Base-by-base conservation (phyloP, 192 early-diverging fungal genomes). In the Obelidium mucronatum region DNA sequence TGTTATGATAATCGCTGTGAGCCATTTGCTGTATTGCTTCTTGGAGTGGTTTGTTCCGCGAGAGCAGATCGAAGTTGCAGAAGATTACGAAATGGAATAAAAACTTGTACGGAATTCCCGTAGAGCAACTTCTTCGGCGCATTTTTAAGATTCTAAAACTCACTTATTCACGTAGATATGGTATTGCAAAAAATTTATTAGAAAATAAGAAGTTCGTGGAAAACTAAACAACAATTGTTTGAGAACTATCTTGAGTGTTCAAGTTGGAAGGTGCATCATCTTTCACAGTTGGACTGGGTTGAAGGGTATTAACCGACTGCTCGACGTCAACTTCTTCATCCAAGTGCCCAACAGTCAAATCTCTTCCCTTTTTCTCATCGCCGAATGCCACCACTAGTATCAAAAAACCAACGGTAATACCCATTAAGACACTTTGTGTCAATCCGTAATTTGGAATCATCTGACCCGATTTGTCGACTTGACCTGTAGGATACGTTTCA, bases 1-100 rank as follows among this genome's bases (percentile, higher is more conserved):
- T 42, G 92, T 92, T 76, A 92, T 99, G 84, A 87, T 97, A 26
- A 91, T 95, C 17, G 95, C 95, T 5, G 78, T 96, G 1, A 92
- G 96, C 74, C 94, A 94, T 82, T 74, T 97, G 55, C 75, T 97
- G 28, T 93, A 88, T 77, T 85, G 88, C 6, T 86, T 97, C 40
- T 81, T 98, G 35, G 95, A 96, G 69, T 93, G 89, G 89, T 42
- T 94, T 31, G 89, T 93, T 74, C 96, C 97, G 15, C 13, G 22
- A 17, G 67, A 69, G 44, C 22, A 34, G 42, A 69, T 69, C 52
- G 67, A 69, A n/a, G 24, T 34, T 30, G 67, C 67, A 13, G 67
- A 53, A 33, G 67, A 69, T 30, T 26, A 52, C n/a, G 67, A 69
- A 26, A 19, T 35, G 35, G 28, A 26, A n/a, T n/a, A n/a, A n/a